phyloP scores from a whole-genome alignment of 139 green algal genomes.

The Monoraphidium neglectum region DNA sequence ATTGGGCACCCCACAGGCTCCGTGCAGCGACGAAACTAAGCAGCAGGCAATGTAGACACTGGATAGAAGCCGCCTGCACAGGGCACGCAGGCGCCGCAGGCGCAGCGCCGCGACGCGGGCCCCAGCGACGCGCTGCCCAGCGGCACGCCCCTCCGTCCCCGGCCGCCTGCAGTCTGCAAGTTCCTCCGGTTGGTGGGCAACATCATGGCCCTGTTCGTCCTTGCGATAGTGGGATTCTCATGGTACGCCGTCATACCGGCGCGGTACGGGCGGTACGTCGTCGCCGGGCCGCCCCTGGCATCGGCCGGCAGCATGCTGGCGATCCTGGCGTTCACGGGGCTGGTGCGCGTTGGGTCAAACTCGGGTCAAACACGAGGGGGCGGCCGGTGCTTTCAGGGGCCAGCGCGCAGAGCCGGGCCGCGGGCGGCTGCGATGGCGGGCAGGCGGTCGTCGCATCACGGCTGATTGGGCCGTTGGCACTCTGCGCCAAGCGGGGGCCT shows the following conservation, averaged over 20 bases:
- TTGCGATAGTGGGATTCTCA: slow-evolving; percentile 62
- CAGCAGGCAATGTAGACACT: too few species aligned
- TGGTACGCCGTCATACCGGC: slow-evolving; percentile 70
- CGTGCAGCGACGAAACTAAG: too few species aligned
- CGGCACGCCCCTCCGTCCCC: too few species aligned
- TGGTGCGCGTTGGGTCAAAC: too few species aligned
- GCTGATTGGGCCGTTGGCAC: background rate
- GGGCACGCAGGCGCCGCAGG: too few species aligned
- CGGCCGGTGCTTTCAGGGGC: background rate
- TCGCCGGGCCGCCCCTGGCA: slow-evolving; percentile 11
- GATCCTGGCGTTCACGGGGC: slow-evolving; percentile 41
- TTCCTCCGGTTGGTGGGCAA: slow-evolving; percentile 34
- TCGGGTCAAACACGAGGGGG: too few species aligned
- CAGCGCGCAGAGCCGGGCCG: background rate
- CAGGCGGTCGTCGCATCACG: background rate
- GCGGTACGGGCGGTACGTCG: slow-evolving; percentile 47
- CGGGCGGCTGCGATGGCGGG: background rate
- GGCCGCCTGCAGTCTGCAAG: too few species aligned
- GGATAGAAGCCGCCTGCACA: too few species aligned
- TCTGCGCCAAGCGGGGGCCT: too few species aligned
- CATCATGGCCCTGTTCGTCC: slow-evolving; percentile 85
- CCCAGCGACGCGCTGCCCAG: too few species aligned
- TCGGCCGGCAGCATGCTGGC: slow-evolving; percentile 32
- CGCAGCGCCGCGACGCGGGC: too few species aligned
- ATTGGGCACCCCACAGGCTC: too few species aligned